Conservation (phyloP, 164 flowering plant species). For the Cinnamomum micranthum region DNA sequence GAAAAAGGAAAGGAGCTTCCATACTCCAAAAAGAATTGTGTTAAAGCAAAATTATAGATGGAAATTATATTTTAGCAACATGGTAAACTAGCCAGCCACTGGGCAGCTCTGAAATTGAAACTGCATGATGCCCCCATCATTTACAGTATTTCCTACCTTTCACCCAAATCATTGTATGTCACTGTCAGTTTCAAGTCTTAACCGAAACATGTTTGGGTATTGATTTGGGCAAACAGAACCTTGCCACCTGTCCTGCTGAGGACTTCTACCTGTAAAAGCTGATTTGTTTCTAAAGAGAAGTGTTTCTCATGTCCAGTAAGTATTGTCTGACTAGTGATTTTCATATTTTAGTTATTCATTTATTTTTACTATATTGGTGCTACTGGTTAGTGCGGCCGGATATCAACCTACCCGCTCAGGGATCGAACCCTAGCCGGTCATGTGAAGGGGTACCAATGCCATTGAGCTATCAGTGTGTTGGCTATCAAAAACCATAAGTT, state of each 20-base stretch:
- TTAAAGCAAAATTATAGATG: no score
- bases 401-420: no score
- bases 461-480: not conserved
- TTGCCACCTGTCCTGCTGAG: not conserved
- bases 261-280: not conserved
- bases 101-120: not conserved
- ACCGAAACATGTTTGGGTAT: not conserved
- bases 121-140: not conserved
- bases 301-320: not conserved
- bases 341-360: not conserved
- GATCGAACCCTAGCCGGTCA: no score
- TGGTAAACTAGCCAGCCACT: not conserved
- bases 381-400: no score
- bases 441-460: no score
- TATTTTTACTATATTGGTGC: no score
- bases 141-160: not conserved
- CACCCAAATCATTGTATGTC: not conserved
- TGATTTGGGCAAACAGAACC: not conserved
- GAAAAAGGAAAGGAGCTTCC: no score
- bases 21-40: not conserved
- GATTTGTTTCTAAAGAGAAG: no score
- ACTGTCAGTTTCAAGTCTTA: not conserved
- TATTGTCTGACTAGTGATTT: not conserved
- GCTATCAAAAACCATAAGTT: not conserved
- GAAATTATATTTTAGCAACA: not conserved